phyloP scores from a whole-genome alignment of 495 filamentous ascomycete genomes.

The Aspergillus campestris region DNA sequence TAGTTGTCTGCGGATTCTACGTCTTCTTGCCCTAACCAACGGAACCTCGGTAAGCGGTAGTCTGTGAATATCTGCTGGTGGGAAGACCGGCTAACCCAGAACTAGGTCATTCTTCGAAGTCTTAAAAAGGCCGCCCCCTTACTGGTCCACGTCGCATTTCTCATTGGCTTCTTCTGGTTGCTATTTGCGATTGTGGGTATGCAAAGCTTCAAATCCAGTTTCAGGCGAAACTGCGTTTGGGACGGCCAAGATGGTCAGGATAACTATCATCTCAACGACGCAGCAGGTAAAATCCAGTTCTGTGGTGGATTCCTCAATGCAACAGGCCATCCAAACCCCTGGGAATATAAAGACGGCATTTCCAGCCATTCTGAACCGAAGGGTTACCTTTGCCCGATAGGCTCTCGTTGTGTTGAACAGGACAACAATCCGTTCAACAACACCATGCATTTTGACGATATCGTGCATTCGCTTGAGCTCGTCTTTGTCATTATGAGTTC shows the following conservation, averaged over 20 bases:
- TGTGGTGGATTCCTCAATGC: constrained; percentile 76
- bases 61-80: not conserved
- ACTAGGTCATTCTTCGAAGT: constrained; percentile 80
- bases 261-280: constrained; percentile 35
- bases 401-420: constrained; percentile 74
- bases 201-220: constrained; percentile 94
- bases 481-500: constrained; percentile 99
- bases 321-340: constrained; percentile 50
- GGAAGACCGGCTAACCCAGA: constrained; percentile 13
- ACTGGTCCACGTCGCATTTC: constrained; percentile 88
- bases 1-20: constrained; percentile 83
- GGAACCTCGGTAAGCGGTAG: constrained; percentile 63
- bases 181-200: constrained; percentile 95
- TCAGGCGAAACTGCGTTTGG: constrained; percentile 85
- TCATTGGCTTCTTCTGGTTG: constrained; percentile 98
- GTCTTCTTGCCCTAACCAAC: constrained; percentile 80
- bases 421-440: constrained; percentile 72
- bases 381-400: constrained; percentile 81
- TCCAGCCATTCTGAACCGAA: constrained; percentile 48
- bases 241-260: constrained; percentile 41
- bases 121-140: constrained; percentile 90
- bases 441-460: constrained; percentile 93
- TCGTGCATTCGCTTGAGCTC: constrained; percentile 78
- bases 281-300: constrained; percentile 56
- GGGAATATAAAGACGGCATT: constrained; percentile 46